phyloP scores from a whole-genome alignment of 805 yeast species.

The Ogataea nitratoaversa region DNA sequence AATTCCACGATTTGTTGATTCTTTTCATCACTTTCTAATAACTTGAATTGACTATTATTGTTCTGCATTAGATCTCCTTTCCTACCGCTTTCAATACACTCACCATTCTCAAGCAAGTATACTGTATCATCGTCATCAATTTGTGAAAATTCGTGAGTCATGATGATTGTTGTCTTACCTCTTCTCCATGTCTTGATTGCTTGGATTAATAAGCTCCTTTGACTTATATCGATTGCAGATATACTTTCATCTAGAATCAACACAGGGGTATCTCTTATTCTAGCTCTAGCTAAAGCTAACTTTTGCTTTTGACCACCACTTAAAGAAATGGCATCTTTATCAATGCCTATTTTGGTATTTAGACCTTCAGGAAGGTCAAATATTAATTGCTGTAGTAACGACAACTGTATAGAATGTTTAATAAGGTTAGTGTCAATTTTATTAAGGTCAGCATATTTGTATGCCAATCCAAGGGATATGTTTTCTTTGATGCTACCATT shows the following conservation, averaged over 20 bases:
- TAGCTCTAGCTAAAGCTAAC: constrained; percentile 80
- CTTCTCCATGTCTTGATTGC: constrained; percentile 56
- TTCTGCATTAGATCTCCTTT: constrained; percentile 30
- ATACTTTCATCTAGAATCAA: constrained; percentile 82
- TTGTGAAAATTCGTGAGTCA: constrained; percentile 72
- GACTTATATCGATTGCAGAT: constrained; percentile 67
- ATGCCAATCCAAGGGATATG: constrained; percentile 34
- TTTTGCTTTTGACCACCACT: constrained; percentile 94
- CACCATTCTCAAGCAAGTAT: constrained; percentile 56
- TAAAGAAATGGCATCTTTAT: constrained; percentile 37
- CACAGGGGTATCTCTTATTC: constrained; percentile 65
- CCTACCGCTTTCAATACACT: constrained; percentile 41
- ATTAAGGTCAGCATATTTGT: neutral
- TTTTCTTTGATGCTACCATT: constrained; percentile 61
- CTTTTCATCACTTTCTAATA: constrained; percentile 2
- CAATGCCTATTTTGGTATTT: constrained; percentile 46
- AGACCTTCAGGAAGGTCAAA: constrained; percentile 48
- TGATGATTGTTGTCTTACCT: constrained; percentile 69
- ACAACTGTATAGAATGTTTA: constrained; percentile 45
- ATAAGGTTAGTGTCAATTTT: constrained; percentile 26
- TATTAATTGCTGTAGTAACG: constrained; percentile 49
- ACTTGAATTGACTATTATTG: constrained; percentile 4
- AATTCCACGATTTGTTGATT: neutral
- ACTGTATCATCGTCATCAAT: constrained; percentile 57
- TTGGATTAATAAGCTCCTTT: constrained; percentile 42